Percentiles rank a stretch among this genome's conserved stretches.
phyloP scores from a whole-genome alignment of 2,329 filamentous ascomycete species.

The Epichloe scottii region DNA sequence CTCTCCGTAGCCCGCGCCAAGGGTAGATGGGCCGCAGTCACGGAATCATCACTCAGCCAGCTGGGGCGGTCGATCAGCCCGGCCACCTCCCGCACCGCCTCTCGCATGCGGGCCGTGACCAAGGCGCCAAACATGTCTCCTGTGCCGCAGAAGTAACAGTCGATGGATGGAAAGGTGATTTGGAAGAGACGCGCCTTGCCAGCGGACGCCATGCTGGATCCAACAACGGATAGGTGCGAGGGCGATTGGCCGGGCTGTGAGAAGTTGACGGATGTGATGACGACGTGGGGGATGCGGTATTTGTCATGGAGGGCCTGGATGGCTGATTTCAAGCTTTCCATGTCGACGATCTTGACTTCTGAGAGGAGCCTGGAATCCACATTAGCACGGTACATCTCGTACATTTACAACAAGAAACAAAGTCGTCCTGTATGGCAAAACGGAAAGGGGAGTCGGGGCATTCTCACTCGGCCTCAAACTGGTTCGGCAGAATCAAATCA shows the following conservation, averaged over 20 bases:
- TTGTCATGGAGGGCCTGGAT: conserved; percentile 65
- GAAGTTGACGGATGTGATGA: conserved; percentile 82
- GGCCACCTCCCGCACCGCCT: conserved; percentile 48
- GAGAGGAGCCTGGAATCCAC: conserved; percentile 55
- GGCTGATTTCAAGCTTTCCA: conserved; percentile 58
- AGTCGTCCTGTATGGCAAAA: background rate
- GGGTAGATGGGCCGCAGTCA: conserved; percentile 59
- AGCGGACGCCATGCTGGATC: conserved; percentile 54
- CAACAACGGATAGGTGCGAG: conserved; percentile 56
- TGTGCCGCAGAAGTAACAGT: conserved; percentile 92
- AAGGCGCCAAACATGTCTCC: conserved; percentile 98
- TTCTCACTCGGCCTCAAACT: conserved; percentile 86
- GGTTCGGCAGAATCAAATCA: conserved; percentile 88
- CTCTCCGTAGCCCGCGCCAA: conserved; percentile 74
- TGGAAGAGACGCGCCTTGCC: conserved; percentile 72
- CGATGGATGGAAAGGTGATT: conserved; percentile 73
- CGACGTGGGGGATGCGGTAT: conserved; percentile 71
- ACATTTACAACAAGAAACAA: background rate
- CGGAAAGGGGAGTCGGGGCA: conserved; percentile 7
- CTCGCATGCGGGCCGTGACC: conserved; percentile 74
- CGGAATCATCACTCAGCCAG: conserved; percentile 68
- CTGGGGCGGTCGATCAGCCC: conserved; percentile 40
- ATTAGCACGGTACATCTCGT: background rate
- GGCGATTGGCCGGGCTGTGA: conserved; percentile 36
- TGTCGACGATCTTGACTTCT: conserved; percentile 68